These are phyloP conservation scores for Vanderwaltozyma polyspora DNA, from an alignment of 805 yeast species.

Conservation along the genomic window DNA sequence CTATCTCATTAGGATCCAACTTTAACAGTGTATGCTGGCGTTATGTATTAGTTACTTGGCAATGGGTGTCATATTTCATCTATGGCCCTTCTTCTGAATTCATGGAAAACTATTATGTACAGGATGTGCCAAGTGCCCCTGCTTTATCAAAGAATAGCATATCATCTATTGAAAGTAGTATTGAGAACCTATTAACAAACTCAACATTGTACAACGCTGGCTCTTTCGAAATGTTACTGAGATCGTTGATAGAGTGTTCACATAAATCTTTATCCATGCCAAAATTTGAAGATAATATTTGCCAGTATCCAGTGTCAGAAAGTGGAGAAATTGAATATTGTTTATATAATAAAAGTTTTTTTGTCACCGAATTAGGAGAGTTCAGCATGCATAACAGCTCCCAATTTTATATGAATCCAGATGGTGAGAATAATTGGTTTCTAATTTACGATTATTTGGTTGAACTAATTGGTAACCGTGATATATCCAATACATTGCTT, in stretches of 20 bases:
- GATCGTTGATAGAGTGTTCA: slow-evolving; percentile 37
- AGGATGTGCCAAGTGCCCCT: slow-evolving; percentile 34
- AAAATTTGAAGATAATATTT: background rate
- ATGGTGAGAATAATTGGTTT: slow-evolving; percentile 37
- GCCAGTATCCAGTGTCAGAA: background rate
- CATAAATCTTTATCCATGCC: slow-evolving; percentile 11
- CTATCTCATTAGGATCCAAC: slow-evolving; percentile 70
- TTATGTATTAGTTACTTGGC: slow-evolving; percentile 49
- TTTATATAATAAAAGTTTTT: slow-evolving; percentile 45
- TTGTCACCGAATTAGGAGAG: slow-evolving; percentile 41
- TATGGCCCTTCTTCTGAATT: slow-evolving; percentile 44
- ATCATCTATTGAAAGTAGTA: slow-evolving; percentile 41
- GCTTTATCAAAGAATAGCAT: slow-evolving; percentile 36
- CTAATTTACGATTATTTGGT: slow-evolving; percentile 37
- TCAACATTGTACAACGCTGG: slow-evolving; percentile 42
- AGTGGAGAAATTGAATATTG: slow-evolving; percentile 28
- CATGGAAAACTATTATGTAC: slow-evolving; percentile 24
- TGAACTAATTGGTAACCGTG: slow-evolving; percentile 34
- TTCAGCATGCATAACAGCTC: slow-evolving; percentile 40
- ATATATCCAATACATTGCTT: slow-evolving; percentile 30
- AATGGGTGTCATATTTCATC: slow-evolving; percentile 67
- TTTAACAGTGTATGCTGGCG: slow-evolving; percentile 55
- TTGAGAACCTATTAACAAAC: slow-evolving; percentile 52
- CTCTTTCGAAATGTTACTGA: slow-evolving; percentile 39
- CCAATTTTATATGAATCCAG: slow-evolving; percentile 31